Base-by-base conservation (phyloP, 2,329 filamentous ascomycete species). In the Fusarium sp. region DNA sequence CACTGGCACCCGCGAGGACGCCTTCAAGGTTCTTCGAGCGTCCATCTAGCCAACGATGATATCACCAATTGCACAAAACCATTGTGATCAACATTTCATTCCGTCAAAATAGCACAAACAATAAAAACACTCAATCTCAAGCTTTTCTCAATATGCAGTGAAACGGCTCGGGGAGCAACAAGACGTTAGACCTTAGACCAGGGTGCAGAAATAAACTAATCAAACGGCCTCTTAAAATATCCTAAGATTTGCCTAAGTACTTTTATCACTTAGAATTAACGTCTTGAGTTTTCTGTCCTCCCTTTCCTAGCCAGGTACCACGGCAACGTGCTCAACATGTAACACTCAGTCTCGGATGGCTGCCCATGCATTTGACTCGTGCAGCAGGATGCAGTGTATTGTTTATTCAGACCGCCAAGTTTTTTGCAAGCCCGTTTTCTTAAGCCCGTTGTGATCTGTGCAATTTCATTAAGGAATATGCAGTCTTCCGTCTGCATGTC, bases 1-100 rank as follows among this genome's bases (percentile, higher is more conserved):
- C 79, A 73, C 81, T 3, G 86, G 87, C 5, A 81, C 73, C 7
- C 80, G 81, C 7, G 84, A 85, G 13, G 83, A 86, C 61, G 82
- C 79, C 3, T 85, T 86, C 78, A 82, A 82, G 75, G 76, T 81
- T 20, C 80, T 86, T 56, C 81, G 79, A 66, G 83, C 83, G 18
- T 80, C 82, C 7, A 76, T 85, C 63, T 85, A 78, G 38, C 6
- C 17, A 18, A 13, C 32, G 12, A 56, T 27, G 30, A 48, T 48
- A 48, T 27, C 30, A 35, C 14, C 4, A 27, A 35, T 11, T 4
- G 14, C n/a, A 32, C 23, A n/a, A 35, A 30, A 18, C 14, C 17
- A 42, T 48, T 26, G 42, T 15, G 33, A 30, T 48, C 20, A 45
- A 23, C 18, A 35, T 30, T 20, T n/a, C 18, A 42, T n/a, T 13